Percentiles rank a stretch among this genome's conserved stretches.
phyloP scores from a whole-genome alignment of 768 basidiomycete species.

The Xerocomus brunneocitrinus region DNA sequence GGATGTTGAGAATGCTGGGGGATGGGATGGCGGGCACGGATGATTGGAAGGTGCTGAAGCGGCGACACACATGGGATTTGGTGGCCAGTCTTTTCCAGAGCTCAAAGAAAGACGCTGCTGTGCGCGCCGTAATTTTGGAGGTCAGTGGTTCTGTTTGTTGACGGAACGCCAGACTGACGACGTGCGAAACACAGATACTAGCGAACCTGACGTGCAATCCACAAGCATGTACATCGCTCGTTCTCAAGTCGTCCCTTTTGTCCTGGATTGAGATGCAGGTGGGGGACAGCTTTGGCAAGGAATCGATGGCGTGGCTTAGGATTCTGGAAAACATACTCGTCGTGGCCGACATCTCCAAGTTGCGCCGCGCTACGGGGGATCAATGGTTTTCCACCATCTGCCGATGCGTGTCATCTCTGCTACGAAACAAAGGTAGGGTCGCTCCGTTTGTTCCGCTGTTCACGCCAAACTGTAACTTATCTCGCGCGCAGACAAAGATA shows the following conservation, averaged over 20 bases:
- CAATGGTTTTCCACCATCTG: conserved; percentile 58
- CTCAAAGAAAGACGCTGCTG: conserved; percentile 44
- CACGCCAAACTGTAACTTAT: not conserved
- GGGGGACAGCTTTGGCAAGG: conserved; percentile 20
- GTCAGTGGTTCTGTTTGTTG: conserved; percentile 33
- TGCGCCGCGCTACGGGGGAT: conserved; percentile 50
- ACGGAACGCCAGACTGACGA: not conserved
- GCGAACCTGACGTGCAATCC: conserved; percentile 68
- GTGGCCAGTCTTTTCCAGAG: conserved; percentile 79
- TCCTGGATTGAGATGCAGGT: conserved; percentile 83
- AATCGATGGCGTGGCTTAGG: conserved; percentile 57
- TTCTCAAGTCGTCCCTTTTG: conserved; percentile 67
- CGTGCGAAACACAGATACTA: conserved; percentile 47
- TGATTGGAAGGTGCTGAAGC: conserved; percentile 79
- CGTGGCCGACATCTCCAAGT: conserved; percentile 44
- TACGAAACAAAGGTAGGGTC: conserved; percentile 13
- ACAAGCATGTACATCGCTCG: conserved; percentile 64
- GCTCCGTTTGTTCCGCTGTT: not conserved
- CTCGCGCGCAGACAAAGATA: conserved; percentile 14
- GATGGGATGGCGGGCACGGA: conserved; percentile 72
- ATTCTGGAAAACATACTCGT: conserved; percentile 62
- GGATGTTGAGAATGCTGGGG: conserved; percentile 80
- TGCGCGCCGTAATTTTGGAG: conserved; percentile 64
- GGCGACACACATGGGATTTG: conserved; percentile 86
- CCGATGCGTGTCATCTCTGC: conserved; percentile 41